Evolutionary conservation across 371 early-diverging fungal genomes (phyloP), one percentile per base, ranked within the genome.

Genomic region (Neoconidiobolus thromboides): DNA sequence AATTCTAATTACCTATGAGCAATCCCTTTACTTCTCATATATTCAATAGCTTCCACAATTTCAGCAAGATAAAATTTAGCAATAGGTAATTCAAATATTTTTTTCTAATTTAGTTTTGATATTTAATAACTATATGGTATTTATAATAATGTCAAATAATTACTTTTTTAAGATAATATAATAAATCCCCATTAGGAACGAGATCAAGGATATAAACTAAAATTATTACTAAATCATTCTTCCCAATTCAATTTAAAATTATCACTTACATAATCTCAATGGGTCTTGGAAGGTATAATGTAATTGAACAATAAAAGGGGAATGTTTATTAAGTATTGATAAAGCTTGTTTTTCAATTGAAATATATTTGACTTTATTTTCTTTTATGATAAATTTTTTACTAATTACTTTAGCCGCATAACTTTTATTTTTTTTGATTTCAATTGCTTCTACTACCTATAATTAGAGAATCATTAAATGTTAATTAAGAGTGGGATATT

Each of bases 201-300:
- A 84, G 76, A 70, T 94, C 93, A 56, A 95, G 70, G 46, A 91
- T 90, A 69, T 91, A 91, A 65, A 88, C 81, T 81, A 71, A 41
- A 60, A 36, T 1, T 12, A 60, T 38, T 1, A 6, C 43, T 12
- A 44, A 54, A 12, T 3, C 14, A 53, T n/a, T 2, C 12, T 41
- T 38, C 15, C 36, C 40, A 37, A 10, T 1, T 57, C 2, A 40
- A 49, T 59, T 50, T 52, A 6, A 48, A 41, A 60, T 44, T 5
- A 52, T 55, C 6, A 10, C 5, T 46, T 78, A 81, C 85, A 97
- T 63, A 97, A 75, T 62, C 87, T 91, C 50, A 78, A 71, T 26
- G 73, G 70, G 70, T 95, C 95, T 71, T 95, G 94, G 63, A 93
- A 95, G 0, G 96, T 92, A 73, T 89, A 93, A 69, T 86, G 90